Percentiles rank a stretch among this genome's conserved stretches.
phyloP scores from a whole-genome alignment of 1,139 yeast genomes.

The Magnusiomyces tetraspermus region DNA sequence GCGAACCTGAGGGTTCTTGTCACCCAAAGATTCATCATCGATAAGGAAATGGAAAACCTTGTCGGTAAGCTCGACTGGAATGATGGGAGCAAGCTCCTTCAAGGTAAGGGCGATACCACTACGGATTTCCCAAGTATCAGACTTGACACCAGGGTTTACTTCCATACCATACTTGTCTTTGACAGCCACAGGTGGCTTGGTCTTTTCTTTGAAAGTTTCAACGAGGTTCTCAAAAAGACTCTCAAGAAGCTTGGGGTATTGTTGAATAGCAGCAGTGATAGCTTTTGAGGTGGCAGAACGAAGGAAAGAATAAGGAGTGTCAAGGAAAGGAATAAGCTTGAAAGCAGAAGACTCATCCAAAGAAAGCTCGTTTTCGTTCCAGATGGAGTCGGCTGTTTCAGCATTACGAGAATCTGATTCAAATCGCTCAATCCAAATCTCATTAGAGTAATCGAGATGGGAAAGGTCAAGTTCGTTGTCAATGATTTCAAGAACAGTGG shows the following conservation, averaged over 20 bases:
- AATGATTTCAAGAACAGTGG: conserved; percentile 68
- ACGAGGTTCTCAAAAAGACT: conserved; percentile 40
- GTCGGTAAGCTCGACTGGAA: conserved; percentile 36
- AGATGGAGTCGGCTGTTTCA: conserved; percentile 66
- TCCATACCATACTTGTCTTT: conserved; percentile 74
- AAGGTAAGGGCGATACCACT: conserved; percentile 70
- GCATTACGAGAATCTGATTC: conserved; percentile 60
- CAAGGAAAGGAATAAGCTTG: conserved; percentile 19
- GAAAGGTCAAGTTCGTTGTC: conserved; percentile 84
- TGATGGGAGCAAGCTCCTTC: conserved; percentile 46
- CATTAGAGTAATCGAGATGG: conserved; percentile 46
- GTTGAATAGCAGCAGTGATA: conserved; percentile 42
- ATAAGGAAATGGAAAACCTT: conserved; percentile 51
- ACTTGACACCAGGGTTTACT: conserved; percentile 49
- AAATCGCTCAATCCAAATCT: conserved; percentile 69
- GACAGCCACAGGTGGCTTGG: conserved; percentile 68
- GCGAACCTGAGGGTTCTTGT: conserved; percentile 60
- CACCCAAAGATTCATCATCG: conserved; percentile 58
- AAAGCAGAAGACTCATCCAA: conserved; percentile 38
- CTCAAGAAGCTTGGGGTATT: conserved; percentile 31
- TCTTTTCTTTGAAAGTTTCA: conserved; percentile 47
- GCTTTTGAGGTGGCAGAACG: conserved; percentile 61
- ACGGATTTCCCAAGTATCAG: conserved; percentile 77
- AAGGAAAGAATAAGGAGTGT: conserved; percentile 26
- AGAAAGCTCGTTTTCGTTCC: conserved; percentile 61